Evolutionary conservation across 23 red algal species (phyloP).

Genomic region (Porphyridium purpureum): DNA sequence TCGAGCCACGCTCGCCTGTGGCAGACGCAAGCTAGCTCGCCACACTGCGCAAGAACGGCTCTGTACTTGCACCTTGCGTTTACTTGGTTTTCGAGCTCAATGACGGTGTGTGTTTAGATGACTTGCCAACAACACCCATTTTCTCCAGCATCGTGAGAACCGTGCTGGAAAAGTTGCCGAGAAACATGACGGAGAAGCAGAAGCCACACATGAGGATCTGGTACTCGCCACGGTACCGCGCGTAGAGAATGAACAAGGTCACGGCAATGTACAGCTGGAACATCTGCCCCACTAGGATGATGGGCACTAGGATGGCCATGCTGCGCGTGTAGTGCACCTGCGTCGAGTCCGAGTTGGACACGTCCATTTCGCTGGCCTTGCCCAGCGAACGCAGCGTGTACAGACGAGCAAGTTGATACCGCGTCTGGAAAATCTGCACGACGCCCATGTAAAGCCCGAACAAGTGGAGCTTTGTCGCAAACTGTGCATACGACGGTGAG

Average conservation of each 20-base stretch:
- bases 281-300: constrained; percentile 63
- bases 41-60: too few relatives aligned
- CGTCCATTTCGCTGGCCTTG: constrained; percentile 87
- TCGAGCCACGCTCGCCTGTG: too few relatives aligned
- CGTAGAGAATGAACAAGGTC: constrained; percentile 25
- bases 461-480: constrained; percentile 37
- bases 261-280: constrained; percentile 59
- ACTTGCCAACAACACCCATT: too few relatives aligned
- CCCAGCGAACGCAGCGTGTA: constrained; percentile 88
- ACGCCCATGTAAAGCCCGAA: constrained; percentile 82
- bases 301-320: constrained; percentile 63
- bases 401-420: constrained; percentile 86
- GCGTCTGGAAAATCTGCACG: constrained; percentile 88
- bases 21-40: too few relatives aligned
- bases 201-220: constrained; percentile 38
- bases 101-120: too few relatives aligned
- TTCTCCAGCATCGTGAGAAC: constrained; percentile 42
- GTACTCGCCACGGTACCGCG: constrained; percentile 18
- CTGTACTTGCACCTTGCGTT: too few relatives aligned
- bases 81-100: too few relatives aligned
- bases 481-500: constrained; percentile 50
- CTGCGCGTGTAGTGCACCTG: constrained; percentile 88
- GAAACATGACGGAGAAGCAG: constrained; percentile 46
- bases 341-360: constrained; percentile 75
- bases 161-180: constrained; percentile 64